A percentile compares a stretch with the other conserved stretches of the same genome.
Evolutionary conservation across 352 stramenopile species (phyloP).

Genomic region (Phytopythium boreale): DNA sequence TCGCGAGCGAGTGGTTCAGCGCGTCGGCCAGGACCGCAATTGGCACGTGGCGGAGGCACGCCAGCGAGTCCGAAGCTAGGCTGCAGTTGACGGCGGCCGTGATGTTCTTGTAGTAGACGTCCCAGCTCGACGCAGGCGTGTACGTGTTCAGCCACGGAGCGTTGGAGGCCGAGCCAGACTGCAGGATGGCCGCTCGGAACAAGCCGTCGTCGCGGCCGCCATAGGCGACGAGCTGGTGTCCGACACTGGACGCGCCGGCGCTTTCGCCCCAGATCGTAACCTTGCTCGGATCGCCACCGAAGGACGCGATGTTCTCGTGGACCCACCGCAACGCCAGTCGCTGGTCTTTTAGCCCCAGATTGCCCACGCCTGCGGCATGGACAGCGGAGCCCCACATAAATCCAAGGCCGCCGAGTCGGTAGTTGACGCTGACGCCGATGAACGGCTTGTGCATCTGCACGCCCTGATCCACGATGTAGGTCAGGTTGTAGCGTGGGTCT

Average conservation of each 20-base stretch:
- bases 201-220: slow-evolving; percentile 23
- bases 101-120: slow-evolving; percentile 23
- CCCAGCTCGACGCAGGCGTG: slow-evolving; percentile 21
- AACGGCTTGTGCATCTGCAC: slow-evolving; percentile 18
- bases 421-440: slow-evolving; percentile 38
- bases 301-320: slow-evolving; percentile 70
- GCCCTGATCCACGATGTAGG: slow-evolving; percentile 27
- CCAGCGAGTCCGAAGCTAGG: slow-evolving; percentile 16
- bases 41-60: slow-evolving; percentile 25
- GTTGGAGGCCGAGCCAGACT: slow-evolving; percentile 20
- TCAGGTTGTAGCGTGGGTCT: slow-evolving; percentile 28
- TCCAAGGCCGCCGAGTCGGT: slow-evolving; percentile 29
- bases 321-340: slow-evolving; percentile 79
- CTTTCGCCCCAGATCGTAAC: slow-evolving; percentile 89
- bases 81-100: slow-evolving; percentile 19
- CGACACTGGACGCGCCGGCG: slow-evolving; percentile 48
- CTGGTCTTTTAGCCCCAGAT: slow-evolving; percentile 88
- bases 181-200: slow-evolving; percentile 22
- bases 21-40: slow-evolving; percentile 17
- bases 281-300: slow-evolving; percentile 77
- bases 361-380: slow-evolving; percentile 54
- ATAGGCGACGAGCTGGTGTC: slow-evolving; percentile 25
- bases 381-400: slow-evolving; percentile 28
- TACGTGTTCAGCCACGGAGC: slow-evolving; percentile 17
- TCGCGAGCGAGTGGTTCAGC: slow-evolving; percentile 20